Evolutionary conservation across 352 stramenopile species (phyloP).

Genomic region (Globisporangium takayamanum): DNA sequence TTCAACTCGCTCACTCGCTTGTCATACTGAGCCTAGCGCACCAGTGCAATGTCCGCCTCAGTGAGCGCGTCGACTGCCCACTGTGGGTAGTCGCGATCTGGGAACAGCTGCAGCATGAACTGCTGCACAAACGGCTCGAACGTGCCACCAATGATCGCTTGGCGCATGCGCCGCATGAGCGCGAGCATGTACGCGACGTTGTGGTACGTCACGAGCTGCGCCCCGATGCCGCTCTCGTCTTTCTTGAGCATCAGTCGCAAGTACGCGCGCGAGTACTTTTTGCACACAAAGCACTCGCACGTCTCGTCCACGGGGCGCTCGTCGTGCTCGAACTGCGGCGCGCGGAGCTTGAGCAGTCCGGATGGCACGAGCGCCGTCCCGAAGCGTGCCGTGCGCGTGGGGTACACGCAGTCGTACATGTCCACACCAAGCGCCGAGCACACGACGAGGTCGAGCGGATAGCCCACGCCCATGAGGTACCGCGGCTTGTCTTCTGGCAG

Average conservation of each 20-base stretch:
- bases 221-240: constrained; percentile 54
- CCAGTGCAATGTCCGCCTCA: too few relatives aligned
- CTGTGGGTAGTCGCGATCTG: too few relatives aligned
- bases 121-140: too few relatives aligned
- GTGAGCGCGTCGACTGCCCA: too few relatives aligned
- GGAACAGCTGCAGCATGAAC: too few relatives aligned
- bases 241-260: constrained; percentile 69
- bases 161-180: constrained; percentile 65
- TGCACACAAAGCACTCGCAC: constrained; percentile 70
- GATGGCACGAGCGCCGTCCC: constrained; percentile 61
- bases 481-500: constrained; percentile 92
- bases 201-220: constrained; percentile 72
- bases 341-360: constrained; percentile 70
- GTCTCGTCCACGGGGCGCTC: constrained; percentile 54
- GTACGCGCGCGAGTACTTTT: constrained; percentile 66
- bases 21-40: too few relatives aligned
- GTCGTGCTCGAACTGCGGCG: constrained; percentile 47
- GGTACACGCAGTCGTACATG: constrained; percentile 91
- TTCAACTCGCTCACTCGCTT: too few relatives aligned
- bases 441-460: constrained; percentile 96
- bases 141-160: constrained; percentile 33
- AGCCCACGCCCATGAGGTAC: constrained; percentile 98
- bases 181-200: constrained; percentile 84
- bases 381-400: too few relatives aligned
- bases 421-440: constrained; percentile 95